phyloP scores from a whole-genome alignment of 768 basidiomycete species.

The Suillus hirtellus region DNA sequence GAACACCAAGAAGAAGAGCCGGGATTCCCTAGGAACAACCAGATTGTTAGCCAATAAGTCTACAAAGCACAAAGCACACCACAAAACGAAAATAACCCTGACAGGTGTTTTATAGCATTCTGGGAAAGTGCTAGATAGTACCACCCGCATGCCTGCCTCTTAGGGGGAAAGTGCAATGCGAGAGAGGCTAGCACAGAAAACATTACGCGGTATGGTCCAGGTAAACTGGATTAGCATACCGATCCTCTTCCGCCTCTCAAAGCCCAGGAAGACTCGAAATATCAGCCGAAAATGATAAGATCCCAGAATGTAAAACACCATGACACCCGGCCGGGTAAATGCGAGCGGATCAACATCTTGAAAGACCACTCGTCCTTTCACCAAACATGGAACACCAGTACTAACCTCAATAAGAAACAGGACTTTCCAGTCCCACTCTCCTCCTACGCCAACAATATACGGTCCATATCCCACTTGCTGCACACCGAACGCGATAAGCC shows the following conservation, averaged over 20 bases:
- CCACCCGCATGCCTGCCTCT: not conserved
- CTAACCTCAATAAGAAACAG: constrained; percentile 74
- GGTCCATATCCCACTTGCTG: constrained; percentile 58
- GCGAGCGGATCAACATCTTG: not conserved
- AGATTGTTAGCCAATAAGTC: not conserved
- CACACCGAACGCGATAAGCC: constrained; percentile 80
- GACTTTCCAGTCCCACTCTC: constrained; percentile 34
- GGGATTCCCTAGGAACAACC: constrained; percentile 56
- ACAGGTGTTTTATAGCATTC: not conserved
- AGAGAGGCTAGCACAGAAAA: not conserved
- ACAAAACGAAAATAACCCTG: not conserved
- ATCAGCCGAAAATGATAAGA: not conserved
- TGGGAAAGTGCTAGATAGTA: not conserved
- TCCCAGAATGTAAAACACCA: not conserved
- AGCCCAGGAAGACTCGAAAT: not conserved
- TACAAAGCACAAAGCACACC: not conserved
- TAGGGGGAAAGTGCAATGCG: not conserved
- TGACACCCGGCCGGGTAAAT: too few species aligned
- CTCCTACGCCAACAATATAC: constrained; percentile 24
- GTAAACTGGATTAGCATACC: not conserved
- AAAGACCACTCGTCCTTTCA: not conserved
- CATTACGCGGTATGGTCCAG: too few species aligned
- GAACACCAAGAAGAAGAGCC: constrained; percentile 59
- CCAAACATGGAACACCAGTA: not conserved
- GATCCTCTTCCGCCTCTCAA: not conserved